These are phyloP conservation scores for Fusarium floridanum DNA, from an alignment of 2,329 filamentous ascomycete genomes.

Conservation along the genomic window DNA sequence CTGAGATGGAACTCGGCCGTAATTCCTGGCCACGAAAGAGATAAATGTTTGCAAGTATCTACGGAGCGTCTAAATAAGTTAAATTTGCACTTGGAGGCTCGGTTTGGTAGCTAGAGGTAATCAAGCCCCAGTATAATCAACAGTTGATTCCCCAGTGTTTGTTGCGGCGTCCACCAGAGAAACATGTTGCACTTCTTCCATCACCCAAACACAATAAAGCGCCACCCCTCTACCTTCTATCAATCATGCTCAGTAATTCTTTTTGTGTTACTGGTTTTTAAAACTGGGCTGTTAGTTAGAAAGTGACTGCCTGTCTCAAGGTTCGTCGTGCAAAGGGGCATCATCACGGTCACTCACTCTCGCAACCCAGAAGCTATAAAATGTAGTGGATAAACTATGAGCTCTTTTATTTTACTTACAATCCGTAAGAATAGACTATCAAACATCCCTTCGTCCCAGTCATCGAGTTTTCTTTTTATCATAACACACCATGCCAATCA, in stretches of 20 bases:
- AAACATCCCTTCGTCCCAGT: conserved; percentile 22
- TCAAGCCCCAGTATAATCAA: neutral
- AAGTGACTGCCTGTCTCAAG: neutral
- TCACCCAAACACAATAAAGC: neutral
- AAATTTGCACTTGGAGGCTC: too few species aligned
- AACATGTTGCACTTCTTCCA: neutral
- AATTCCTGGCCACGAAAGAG: neutral
- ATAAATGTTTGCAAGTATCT: neutral
- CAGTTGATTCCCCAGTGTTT: neutral
- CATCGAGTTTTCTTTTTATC: neutral
- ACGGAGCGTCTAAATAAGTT: neutral
- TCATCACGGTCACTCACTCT: neutral
- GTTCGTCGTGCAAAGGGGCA: neutral
- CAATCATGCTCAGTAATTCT: neutral
- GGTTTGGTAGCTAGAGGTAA: neutral
- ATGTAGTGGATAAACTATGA: neutral
- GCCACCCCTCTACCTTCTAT: neutral
- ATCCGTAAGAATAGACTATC: neutral
- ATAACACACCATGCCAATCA: conserved; percentile 1
- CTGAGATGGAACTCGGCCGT: neutral
- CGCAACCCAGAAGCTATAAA: neutral
- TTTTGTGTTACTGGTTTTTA: neutral
- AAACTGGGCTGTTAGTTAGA: neutral
- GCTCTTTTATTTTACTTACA: neutral
- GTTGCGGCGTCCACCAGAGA: neutral